A percentile compares a stretch with the other conserved stretches of the same genome.
phyloP scores from a whole-genome alignment of 2,329 filamentous ascomycete genomes.

The Colletotrichum viniferum region DNA sequence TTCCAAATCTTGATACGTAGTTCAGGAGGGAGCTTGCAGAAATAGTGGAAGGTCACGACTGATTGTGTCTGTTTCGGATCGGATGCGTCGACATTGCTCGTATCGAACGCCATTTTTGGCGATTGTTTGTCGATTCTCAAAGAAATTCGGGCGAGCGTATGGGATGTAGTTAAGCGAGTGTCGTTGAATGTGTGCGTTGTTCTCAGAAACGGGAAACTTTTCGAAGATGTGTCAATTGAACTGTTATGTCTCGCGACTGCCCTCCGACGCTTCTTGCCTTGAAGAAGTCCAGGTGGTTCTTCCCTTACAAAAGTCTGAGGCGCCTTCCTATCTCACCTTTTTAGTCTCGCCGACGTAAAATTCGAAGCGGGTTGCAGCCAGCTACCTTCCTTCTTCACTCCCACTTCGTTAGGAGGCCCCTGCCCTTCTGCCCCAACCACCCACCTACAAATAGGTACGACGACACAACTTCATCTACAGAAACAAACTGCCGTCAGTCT shows the following conservation, averaged over 20 bases:
- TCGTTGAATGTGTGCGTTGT: neutral
- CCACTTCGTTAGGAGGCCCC: neutral
- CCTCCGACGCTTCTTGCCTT: neutral
- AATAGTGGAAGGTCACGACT: neutral
- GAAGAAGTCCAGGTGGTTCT: neutral
- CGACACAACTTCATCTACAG: neutral
- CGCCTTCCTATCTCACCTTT: neutral
- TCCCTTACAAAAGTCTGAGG: neutral
- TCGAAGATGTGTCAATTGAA: neutral
- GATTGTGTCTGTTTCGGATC: neutral
- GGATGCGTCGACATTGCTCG: neutral
- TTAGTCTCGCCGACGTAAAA: neutral
- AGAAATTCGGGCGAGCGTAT: neutral
- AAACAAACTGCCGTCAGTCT: neutral
- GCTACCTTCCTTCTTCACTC: neutral
- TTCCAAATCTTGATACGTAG: constrained; percentile 23
- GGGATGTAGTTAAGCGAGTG: neutral
- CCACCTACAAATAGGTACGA: neutral
- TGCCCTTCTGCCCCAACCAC: neutral
- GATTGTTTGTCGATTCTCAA: neutral
- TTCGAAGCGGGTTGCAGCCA: neutral
- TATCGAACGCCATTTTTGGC: neutral
- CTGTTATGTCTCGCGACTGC: neutral
- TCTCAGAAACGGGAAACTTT: neutral
- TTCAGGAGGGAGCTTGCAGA: constrained; percentile 12